Percentiles rank a stretch among this genome's conserved stretches.
Conservation (phyloP, 1,284 basidiomycete species). For the Thecaphora frezii region DNA sequence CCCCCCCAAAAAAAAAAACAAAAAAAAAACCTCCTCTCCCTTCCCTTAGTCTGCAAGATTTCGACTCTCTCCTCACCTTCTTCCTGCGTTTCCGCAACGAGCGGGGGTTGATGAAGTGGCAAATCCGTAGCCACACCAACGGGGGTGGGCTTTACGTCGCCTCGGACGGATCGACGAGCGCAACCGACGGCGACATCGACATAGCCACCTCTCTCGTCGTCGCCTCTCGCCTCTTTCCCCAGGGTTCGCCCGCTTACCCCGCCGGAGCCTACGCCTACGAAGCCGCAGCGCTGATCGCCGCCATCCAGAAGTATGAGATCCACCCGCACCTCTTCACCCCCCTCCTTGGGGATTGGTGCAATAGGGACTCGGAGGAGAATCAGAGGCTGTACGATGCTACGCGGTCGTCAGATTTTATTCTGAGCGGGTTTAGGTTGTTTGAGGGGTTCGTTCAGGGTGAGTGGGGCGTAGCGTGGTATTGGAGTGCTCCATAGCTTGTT, state of each 20-base stretch:
- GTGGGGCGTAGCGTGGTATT: too few relatives aligned
- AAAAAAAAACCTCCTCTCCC: not conserved
- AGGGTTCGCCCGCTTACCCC: constrained; percentile 20
- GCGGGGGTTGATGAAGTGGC: constrained; percentile 52
- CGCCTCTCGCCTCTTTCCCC: constrained; percentile 25
- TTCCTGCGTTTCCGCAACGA: constrained; percentile 41
- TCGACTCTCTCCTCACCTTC: constrained; percentile 44
- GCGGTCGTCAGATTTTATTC: constrained; percentile 45
- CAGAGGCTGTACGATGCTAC: constrained; percentile 39
- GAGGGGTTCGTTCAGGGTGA: not conserved
- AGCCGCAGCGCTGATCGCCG: constrained; percentile 25
- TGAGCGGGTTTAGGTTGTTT: constrained; percentile 44
- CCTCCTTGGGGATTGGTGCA: constrained; percentile 51
- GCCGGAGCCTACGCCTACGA: constrained; percentile 29
- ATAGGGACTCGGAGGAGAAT: constrained; percentile 22
- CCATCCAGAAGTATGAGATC: constrained; percentile 30
- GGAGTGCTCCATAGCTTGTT: too few relatives aligned
- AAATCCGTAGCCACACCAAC: constrained; percentile 23
- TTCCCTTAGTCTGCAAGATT: constrained; percentile 22
- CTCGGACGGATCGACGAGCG: constrained; percentile 39
- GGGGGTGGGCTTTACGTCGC: constrained; percentile 28
- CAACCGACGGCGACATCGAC: constrained; percentile 54
- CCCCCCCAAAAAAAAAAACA: too few relatives aligned
- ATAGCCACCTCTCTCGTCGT: constrained; percentile 48
- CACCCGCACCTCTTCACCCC: constrained; percentile 40